Percentiles rank a stretch among this genome's conserved stretches.
These are phyloP conservation scores for Colletotrichum sp. DNA, from an alignment of 2,329 filamentous ascomycete species.

Conservation along the genomic window DNA sequence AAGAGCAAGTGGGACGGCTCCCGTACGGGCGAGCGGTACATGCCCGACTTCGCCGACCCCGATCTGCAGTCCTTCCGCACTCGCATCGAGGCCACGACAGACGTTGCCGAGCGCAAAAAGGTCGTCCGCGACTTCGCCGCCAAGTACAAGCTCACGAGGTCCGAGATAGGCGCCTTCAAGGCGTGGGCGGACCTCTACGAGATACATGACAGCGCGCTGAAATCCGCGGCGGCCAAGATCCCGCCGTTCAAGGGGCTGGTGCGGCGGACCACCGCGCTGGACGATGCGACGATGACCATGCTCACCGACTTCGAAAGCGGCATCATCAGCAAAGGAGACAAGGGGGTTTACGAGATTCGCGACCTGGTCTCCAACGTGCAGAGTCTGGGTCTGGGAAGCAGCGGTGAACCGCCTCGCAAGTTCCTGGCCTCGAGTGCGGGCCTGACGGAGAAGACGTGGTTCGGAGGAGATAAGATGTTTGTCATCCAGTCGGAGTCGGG, in stretches of 20 bases:
- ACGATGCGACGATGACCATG: not conserved
- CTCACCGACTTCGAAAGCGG: not conserved
- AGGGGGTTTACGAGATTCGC: not conserved
- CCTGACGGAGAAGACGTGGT: not conserved
- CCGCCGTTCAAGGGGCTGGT: not conserved
- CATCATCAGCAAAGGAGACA: not conserved
- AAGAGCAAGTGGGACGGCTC: not conserved
- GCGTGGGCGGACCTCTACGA: not conserved
- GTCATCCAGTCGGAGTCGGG: not conserved
- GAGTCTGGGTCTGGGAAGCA: not conserved
- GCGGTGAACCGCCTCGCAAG: not conserved
- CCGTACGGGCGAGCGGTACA: not conserved
- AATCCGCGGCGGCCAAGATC: not conserved
- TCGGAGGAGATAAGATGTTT: not conserved
- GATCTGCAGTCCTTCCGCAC: not conserved
- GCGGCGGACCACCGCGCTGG: not conserved
- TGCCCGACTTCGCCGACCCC: not conserved
- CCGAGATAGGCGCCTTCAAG: not conserved
- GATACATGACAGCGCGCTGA: not conserved
- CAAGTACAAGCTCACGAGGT: not conserved
- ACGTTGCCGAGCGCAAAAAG: not conserved
- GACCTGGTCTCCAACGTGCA: not conserved
- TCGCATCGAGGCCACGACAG: not conserved
- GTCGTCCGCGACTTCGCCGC: not conserved
- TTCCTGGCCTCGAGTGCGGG: not conserved